A percentile compares a stretch with the other conserved stretches of the same genome.
phyloP scores from a whole-genome alignment of 176 grass and related monocot genomes.

The Eragrostis nindensis region DNA sequence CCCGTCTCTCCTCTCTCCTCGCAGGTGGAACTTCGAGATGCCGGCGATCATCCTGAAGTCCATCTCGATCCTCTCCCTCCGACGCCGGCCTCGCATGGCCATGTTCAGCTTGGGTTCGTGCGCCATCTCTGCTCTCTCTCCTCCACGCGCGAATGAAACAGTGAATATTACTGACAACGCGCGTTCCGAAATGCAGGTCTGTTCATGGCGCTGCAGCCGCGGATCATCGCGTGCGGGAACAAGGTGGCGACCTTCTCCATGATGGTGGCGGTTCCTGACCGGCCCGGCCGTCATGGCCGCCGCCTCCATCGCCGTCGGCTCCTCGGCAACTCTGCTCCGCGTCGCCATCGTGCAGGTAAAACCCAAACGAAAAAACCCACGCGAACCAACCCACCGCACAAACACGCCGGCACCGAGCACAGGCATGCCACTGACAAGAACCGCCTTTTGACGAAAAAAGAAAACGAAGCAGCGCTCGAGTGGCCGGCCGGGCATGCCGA shows the following conservation, averaged over 20 bases:
- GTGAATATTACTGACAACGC: background rate
- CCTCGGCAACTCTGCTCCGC: slow-evolving; percentile 82
- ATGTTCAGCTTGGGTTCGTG: slow-evolving; percentile 98
- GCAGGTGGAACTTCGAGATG: slow-evolving; percentile 89
- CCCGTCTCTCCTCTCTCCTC: background rate
- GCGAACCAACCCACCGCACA: background rate
- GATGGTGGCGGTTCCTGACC: slow-evolving; percentile 85
- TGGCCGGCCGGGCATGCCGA: slow-evolving; percentile 54
- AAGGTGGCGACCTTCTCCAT: slow-evolving; percentile 83
- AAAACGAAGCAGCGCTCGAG: background rate
- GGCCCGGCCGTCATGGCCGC: slow-evolving; percentile 92
- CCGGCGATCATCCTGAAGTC: slow-evolving; percentile 85
- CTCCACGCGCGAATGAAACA: background rate
- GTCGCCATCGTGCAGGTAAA: slow-evolving; percentile 96
- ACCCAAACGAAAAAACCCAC: background rate
- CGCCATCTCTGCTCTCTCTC: background rate
- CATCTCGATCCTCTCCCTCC: slow-evolving; percentile 96
- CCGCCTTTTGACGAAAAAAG: slow-evolving; percentile 27
- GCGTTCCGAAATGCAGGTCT: slow-evolving; percentile 53
- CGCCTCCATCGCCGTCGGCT: slow-evolving; percentile 93
- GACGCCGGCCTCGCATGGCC: slow-evolving; percentile 98
- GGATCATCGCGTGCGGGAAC: slow-evolving; percentile 99
- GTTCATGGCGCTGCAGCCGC: slow-evolving; percentile 98
- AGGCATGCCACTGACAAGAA: slow-evolving; percentile 46
- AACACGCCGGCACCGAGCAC: background rate